Evolutionary conservation across 2,329 filamentous ascomycete species (phyloP).

Genomic region (Leptosphaerulina australis): DNA sequence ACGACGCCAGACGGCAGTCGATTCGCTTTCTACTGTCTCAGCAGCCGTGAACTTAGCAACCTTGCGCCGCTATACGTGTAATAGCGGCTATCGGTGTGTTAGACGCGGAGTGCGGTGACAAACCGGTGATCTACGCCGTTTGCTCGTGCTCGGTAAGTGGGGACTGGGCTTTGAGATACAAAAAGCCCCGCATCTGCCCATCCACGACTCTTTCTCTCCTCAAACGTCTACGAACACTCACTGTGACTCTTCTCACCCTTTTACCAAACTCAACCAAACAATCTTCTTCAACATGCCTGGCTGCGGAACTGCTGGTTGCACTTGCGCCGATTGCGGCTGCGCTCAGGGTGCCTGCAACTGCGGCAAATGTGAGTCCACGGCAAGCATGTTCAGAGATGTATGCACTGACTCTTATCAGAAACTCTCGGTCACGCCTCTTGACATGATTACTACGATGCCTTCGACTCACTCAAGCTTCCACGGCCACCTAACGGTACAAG

Average conservation of each 20-base stretch:
- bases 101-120: slow-evolving; percentile 22
- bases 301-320: slow-evolving; percentile 45
- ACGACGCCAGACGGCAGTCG: slow-evolving; percentile 8
- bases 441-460: background rate
- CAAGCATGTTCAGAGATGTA: background rate
- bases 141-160: slow-evolving; percentile 1
- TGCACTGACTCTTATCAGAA: slow-evolving; percentile 10
- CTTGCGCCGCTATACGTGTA: slow-evolving; percentile 9
- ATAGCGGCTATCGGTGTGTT: slow-evolving; percentile 29
- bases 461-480: background rate
- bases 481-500: slow-evolving; percentile 7
- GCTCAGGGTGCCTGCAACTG: slow-evolving; percentile 42
- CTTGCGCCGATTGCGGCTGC: slow-evolving; percentile 45
- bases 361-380: slow-evolving; percentile 19
- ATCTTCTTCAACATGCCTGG: slow-evolving; percentile 40
- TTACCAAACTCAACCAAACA: slow-evolving; percentile 14
- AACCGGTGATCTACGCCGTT: slow-evolving; percentile 4
- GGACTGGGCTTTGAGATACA: slow-evolving; percentile 1
- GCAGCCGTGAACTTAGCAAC: slow-evolving; percentile 4
- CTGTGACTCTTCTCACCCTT: slow-evolving; percentile 3
- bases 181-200: slow-evolving; percentile 14
- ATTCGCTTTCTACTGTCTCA: slow-evolving; percentile 15
- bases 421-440: background rate
- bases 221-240: background rate
- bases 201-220: slow-evolving; percentile 5